A percentile compares a stretch with the other conserved stretches of the same genome.
Conservation (phyloP, 2,329 filamentous ascomycete species). For the Xylaria arbuscula region DNA sequence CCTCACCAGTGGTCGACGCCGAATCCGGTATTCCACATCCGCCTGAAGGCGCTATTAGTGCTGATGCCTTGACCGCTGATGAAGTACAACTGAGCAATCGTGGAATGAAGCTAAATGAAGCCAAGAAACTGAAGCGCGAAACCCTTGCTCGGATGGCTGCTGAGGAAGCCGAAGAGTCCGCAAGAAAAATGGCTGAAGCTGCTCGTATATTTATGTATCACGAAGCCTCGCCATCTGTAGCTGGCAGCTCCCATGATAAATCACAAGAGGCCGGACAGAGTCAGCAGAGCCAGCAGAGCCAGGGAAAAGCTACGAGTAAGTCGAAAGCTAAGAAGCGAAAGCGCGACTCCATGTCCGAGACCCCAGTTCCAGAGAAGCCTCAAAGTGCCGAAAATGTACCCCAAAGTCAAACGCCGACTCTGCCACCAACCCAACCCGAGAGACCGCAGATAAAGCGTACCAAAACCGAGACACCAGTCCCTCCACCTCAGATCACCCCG, state of each 20-base stretch:
- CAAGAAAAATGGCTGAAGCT: slow-evolving; percentile 62
- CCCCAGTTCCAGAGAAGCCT: slow-evolving; percentile 48
- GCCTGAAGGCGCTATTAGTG: slow-evolving; percentile 69
- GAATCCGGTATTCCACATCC: slow-evolving; percentile 64
- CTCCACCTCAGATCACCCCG: slow-evolving; percentile 55
- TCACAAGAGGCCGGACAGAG: slow-evolving; percentile 45
- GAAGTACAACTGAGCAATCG: slow-evolving; percentile 75
- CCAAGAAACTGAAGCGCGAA: slow-evolving; percentile 78
- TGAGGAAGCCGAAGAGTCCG: slow-evolving; percentile 70
- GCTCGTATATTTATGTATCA: slow-evolving; percentile 58
- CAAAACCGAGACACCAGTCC: slow-evolving; percentile 69
- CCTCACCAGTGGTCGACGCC: slow-evolving; percentile 58
- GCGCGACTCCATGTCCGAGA: slow-evolving; percentile 54
- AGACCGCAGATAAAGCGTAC: slow-evolving; percentile 61
- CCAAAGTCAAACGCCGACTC: slow-evolving; percentile 34
- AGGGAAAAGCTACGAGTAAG: slow-evolving; percentile 45
- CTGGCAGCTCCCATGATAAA: slow-evolving; percentile 48
- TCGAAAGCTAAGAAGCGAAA: slow-evolving; percentile 58
- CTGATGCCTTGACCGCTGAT: slow-evolving; percentile 66
- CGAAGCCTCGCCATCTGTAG: slow-evolving; percentile 50
- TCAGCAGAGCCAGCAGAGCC: slow-evolving; percentile 30
- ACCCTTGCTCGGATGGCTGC: slow-evolving; percentile 70
- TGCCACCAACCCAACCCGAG: slow-evolving; percentile 43
- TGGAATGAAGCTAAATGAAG: slow-evolving; percentile 82
- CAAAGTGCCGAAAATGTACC: slow-evolving; percentile 42